Conservation (phyloP, 1,284 basidiomycete genomes). For the Afroboletus lepidellus region DNA sequence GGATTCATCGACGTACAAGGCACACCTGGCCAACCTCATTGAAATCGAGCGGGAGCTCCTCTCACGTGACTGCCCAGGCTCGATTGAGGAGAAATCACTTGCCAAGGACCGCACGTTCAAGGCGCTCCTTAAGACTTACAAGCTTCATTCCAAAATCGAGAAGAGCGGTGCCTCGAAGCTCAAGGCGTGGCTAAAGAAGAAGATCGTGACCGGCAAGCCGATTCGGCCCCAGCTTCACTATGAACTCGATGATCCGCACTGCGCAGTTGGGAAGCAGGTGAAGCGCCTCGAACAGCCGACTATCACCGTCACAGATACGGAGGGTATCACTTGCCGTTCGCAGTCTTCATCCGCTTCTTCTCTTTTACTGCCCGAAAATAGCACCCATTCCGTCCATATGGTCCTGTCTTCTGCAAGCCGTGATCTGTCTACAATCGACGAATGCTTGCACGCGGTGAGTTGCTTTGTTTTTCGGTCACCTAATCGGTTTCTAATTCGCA, state of each 20-base stretch:
- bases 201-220: constrained; percentile 42
- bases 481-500: constrained; percentile 15
- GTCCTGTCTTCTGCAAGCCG: constrained; percentile 50
- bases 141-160: constrained; percentile 36
- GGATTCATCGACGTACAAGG: constrained; percentile 37
- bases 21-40: constrained; percentile 37
- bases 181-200: constrained; percentile 63
- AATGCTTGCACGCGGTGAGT: constrained; percentile 34
- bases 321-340: constrained; percentile 23
- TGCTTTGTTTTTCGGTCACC: constrained; percentile 9
- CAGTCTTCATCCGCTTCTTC: constrained; percentile 4
- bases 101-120: constrained; percentile 36
- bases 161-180: constrained; percentile 45
- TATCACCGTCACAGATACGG: constrained; percentile 27
- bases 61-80: constrained; percentile 23
- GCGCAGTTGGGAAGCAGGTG: constrained; percentile 41
- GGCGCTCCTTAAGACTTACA: constrained; percentile 40
- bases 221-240: constrained; percentile 38
- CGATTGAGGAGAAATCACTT: constrained; percentile 33
- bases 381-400: constrained; percentile 42
- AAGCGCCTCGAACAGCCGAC: constrained; percentile 25
- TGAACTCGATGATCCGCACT: constrained; percentile 36
- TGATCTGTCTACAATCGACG: constrained; percentile 53
- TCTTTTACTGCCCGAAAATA: constrained; percentile 14
- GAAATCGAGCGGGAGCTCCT: constrained; percentile 40